A percentile compares a stretch with the other conserved stretches of the same genome.
Conservation (phyloP, 2,329 filamentous ascomycete genomes). For the Alternaria brassicicola region DNA sequence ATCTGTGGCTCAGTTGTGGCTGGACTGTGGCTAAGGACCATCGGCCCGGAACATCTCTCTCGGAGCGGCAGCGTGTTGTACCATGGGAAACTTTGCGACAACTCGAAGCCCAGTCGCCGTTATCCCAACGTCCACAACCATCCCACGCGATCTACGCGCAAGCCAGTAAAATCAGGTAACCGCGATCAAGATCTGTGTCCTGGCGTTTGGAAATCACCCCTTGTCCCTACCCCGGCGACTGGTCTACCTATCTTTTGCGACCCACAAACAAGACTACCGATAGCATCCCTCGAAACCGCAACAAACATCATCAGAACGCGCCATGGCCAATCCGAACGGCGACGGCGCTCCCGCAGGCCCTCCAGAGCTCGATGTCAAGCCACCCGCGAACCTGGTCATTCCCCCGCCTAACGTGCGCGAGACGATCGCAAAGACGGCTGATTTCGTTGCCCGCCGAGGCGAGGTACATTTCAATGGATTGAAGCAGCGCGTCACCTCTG, state of each 20-base stretch:
- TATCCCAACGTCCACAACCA: background rate
- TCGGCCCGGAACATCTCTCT: conserved; percentile 12
- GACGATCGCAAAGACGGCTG: conserved; percentile 91
- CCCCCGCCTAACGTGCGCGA: conserved; percentile 83
- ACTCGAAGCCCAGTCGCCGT: conserved; percentile 6
- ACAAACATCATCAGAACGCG: conserved; percentile 9
- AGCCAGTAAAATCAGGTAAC: background rate
- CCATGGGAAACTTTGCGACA: conserved; percentile 18
- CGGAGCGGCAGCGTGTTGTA: conserved; percentile 4
- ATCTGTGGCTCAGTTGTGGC: conserved; percentile 5
- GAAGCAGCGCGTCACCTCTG: conserved; percentile 79
- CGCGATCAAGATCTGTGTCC: conserved; percentile 11
- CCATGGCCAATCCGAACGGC: conserved; percentile 42
- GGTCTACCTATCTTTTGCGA: conserved; percentile 2
- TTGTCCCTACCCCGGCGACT: background rate
- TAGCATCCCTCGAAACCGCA: conserved; percentile 14
- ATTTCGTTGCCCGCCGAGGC: conserved; percentile 77
- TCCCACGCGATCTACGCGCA: conserved; percentile 12
- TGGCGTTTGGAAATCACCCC: background rate
- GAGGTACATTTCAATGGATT: conserved; percentile 79
- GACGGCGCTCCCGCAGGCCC: conserved; percentile 18
- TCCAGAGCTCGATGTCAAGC: conserved; percentile 58
- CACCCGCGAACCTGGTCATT: conserved; percentile 81
- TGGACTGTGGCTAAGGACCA: conserved; percentile 11
- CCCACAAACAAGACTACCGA: conserved; percentile 10